Percentiles rank a stretch among this genome's conserved stretches.
Evolutionary conservation across 192 early-diverging fungal species (phyloP).

Genomic region (Podila epicladia): DNA sequence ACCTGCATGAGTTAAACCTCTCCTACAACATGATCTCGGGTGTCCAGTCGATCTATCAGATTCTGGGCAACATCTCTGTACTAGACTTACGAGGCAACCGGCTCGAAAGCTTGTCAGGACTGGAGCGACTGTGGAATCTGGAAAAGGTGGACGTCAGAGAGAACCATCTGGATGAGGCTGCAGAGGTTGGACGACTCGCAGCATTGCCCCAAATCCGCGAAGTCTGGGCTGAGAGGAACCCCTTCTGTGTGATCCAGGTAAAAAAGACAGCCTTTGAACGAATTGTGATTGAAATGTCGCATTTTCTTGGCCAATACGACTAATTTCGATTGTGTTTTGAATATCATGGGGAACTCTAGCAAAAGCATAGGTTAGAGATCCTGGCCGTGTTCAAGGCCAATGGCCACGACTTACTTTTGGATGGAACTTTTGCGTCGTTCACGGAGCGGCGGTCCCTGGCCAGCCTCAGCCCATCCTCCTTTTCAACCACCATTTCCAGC

Average conservation of each 20-base stretch:
- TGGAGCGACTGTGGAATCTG: constrained; percentile 65
- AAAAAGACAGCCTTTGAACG: background rate
- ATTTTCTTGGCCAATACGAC: background rate
- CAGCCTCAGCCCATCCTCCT: constrained; percentile 26
- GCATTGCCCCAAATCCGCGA: constrained; percentile 59
- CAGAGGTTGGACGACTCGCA: constrained; percentile 60
- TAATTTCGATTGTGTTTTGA: background rate
- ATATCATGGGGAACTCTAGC: constrained; percentile 15
- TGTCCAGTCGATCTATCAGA: constrained; percentile 56
- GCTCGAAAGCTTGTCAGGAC: constrained; percentile 57
- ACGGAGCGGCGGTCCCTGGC: constrained; percentile 42
- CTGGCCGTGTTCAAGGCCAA: constrained; percentile 52
- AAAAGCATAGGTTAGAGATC: constrained; percentile 55
- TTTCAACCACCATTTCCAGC: constrained; percentile 14
- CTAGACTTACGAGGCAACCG: constrained; percentile 63
- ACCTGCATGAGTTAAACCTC: constrained; percentile 60
- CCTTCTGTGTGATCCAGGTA: constrained; percentile 61
- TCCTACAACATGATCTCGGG: constrained; percentile 66
- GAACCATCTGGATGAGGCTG: constrained; percentile 61
- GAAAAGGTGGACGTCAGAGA: constrained; percentile 66
- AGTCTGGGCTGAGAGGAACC: constrained; percentile 64
- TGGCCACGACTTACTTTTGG: constrained; percentile 52
- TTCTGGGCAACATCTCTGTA: constrained; percentile 61
- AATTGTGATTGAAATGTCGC: no score
- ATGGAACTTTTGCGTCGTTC: constrained; percentile 57